Base-by-base conservation (phyloP, 148 eudicot species). In the Hydrangea macrophylla region DNA sequence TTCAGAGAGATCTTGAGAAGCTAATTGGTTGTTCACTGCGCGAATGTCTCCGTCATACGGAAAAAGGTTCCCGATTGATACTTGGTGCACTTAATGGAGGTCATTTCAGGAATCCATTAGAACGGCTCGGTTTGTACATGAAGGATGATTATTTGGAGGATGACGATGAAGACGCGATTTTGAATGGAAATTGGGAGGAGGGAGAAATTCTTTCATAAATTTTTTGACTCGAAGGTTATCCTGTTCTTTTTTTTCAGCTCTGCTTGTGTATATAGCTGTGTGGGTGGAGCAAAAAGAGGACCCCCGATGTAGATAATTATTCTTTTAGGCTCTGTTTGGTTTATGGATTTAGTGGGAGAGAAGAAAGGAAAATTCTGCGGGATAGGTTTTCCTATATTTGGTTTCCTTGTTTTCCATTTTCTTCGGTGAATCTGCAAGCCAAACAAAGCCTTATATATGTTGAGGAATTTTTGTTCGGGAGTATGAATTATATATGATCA, bases 121-220 rank as follows among this genome's bases (percentile, higher is more conserved):
- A 92, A 72, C 67, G 61, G 35, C 64, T 92, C 5, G 97, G 97
- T 9, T 66, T 92, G 76, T 83, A 67, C 33, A 70, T 85, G 12
- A 92, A 92, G 76, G 82, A 82, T 5, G 92, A 85, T 62, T 71
- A 76, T 45, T 62, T 65, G 20, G 67, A 35, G 2, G 79, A 82
- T 36, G 91, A 84, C 10, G 85, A 81, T 0, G 78, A 71, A 9
- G 89, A 72, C 1, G 72, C 57, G 2, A 23, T 40, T 7, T 12
- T 59, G 33, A 2, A 59, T 60, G 71, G 57, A 13, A 88, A 75
- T 32, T 72, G 72, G 39, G 91, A 84, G 70, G 92, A 84, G 70
- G 95, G 88, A 1, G 90, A 88, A 60, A 69, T 86, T 9, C 15
- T 70, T 10, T 36, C 28, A 23, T 45, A 44, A 69, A 36, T 31